Conservation (phyloP, 345 rosid genomes). For the Euclidium syriacum region DNA sequence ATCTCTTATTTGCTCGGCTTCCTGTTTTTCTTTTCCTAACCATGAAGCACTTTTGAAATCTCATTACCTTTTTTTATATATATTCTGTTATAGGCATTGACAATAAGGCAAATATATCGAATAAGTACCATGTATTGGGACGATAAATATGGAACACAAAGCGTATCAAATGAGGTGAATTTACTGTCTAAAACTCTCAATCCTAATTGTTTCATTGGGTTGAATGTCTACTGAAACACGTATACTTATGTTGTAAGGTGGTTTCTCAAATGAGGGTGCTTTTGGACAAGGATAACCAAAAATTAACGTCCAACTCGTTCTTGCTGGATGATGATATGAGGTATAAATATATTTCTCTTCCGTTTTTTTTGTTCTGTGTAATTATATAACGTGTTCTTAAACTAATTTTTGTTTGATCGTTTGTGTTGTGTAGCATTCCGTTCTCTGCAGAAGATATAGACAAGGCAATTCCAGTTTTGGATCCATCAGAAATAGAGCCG, state of each 20-base stretch:
- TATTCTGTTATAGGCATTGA: slow-evolving; percentile 57
- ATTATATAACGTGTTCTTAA: not conserved
- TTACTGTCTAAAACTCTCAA: slow-evolving; percentile 3
- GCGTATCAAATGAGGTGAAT: slow-evolving; percentile 88
- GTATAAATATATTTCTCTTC: slow-evolving; percentile 47
- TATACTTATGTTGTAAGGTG: slow-evolving; percentile 44
- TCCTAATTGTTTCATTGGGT: not conserved
- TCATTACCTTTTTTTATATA: too few species aligned
- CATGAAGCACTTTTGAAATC: not conserved
- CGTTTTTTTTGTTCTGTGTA: not conserved
- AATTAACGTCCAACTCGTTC: slow-evolving; percentile 80
- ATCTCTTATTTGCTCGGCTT: slow-evolving; percentile 13
- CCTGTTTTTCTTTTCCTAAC: not conserved
- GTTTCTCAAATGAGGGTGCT: slow-evolving; percentile 85
- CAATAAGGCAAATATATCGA: slow-evolving; percentile 92
- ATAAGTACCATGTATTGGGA: slow-evolving; percentile 99
- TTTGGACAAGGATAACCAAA: slow-evolving; percentile 74
- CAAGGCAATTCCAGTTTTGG: slow-evolving; percentile 76
- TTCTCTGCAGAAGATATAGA: slow-evolving; percentile 95
- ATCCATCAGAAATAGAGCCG: slow-evolving; percentile 57
- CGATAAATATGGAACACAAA: slow-evolving; percentile 95
- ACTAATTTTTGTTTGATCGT: not conserved
- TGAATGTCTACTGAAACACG: not conserved
- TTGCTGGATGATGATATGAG: slow-evolving; percentile 94
- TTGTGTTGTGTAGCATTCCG: slow-evolving; percentile 67